phyloP scores from a whole-genome alignment of 2,329 filamentous ascomycete species.

The Hortaea sp. region DNA sequence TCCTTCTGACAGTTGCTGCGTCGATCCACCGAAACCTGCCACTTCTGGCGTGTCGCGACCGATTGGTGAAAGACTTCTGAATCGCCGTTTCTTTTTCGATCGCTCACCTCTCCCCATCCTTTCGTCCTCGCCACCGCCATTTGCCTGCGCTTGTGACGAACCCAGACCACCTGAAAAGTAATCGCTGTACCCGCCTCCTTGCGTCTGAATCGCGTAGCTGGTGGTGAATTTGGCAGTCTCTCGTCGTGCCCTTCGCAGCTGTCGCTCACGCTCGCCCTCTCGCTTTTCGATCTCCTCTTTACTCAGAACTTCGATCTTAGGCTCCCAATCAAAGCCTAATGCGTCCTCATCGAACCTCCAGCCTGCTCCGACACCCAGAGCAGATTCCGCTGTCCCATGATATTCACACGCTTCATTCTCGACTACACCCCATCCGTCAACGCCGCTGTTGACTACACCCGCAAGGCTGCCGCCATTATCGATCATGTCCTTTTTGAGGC shows the following conservation, averaged over 20 bases:
- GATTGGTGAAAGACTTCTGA: constrained; percentile 75
- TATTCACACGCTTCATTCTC: constrained; percentile 76
- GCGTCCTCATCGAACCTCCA: constrained; percentile 95
- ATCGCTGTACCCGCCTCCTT: constrained; percentile 32
- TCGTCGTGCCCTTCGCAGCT: constrained; percentile 73
- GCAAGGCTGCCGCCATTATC: constrained; percentile 55
- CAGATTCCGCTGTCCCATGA: constrained; percentile 26
- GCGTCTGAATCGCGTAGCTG: constrained; percentile 34
- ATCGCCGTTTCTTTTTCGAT: constrained; percentile 89
- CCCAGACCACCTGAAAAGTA: constrained; percentile 46
- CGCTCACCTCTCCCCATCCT: constrained; percentile 85
- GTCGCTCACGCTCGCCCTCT: constrained; percentile 85
- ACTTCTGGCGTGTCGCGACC: constrained; percentile 75
- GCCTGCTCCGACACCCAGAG: constrained; percentile 61
- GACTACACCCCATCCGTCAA: constrained; percentile 61
- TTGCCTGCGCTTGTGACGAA: constrained; percentile 26
- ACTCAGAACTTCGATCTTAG: constrained; percentile 51
- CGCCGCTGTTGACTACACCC: constrained; percentile 65
- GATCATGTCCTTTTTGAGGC: constrained; percentile 90
- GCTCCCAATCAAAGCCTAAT: constrained; percentile 50
- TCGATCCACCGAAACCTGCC: constrained; percentile 54
- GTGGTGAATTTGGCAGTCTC: constrained; percentile 74
- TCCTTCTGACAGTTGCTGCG: constrained; percentile 54
- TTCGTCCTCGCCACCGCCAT: constrained; percentile 48
- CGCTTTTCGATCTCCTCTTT: constrained; percentile 98